Base-by-base conservation (phyloP, 2,329 filamentous ascomycete genomes). In the Conoideocrella luteorostrata region DNA sequence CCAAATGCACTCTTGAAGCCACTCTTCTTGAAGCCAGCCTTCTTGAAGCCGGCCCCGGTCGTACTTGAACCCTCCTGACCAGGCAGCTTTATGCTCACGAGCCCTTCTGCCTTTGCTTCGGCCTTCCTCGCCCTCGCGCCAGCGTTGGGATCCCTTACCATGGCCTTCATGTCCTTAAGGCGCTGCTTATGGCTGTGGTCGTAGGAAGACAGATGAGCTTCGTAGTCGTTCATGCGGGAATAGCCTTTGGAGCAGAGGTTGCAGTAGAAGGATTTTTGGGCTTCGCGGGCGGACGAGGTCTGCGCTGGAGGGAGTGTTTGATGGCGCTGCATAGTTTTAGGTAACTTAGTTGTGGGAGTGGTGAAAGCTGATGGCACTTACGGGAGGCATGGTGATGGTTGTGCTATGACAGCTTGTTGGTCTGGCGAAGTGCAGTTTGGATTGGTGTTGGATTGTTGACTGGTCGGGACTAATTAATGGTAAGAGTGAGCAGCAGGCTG, bases 181-280 rank as follows among this genome's bases (percentile, higher is more conserved):
- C 87, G 84, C 69, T 94, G 89, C 63, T 89, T 90, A 66, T 98
- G 93, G 55, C 87, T 86, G 67, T 98, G 93, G 61, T 97, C 93
- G 65, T 97, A 97, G 56, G 86, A 93, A 50, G 82, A 82, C 45
- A 96, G 86, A 63, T 98, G 93, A 7, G 90, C 85, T 65, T 97
- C 91, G 63, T 94, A 96, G 63, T 97, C 91, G 60, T 94, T 91
- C 75, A 95, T 91, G 44, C 93, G 88, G 2, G 84, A 82, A 67
- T 97, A 98, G 56, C 90, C 91, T 68, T 97, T 97, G 51, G 85
- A 82, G 71, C 93, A 97, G 43, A 97, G 78, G 32, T 82, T 78
- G 70, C 84, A 94, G 68, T 86, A 89, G 68, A 94, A 93, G 26
- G 86, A 81, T 57, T 82, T 85, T 39, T 87, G 74, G 13, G 87